Conservation (phyloP, 108 stramenopile species). For the Cyclotella cryptica region DNA sequence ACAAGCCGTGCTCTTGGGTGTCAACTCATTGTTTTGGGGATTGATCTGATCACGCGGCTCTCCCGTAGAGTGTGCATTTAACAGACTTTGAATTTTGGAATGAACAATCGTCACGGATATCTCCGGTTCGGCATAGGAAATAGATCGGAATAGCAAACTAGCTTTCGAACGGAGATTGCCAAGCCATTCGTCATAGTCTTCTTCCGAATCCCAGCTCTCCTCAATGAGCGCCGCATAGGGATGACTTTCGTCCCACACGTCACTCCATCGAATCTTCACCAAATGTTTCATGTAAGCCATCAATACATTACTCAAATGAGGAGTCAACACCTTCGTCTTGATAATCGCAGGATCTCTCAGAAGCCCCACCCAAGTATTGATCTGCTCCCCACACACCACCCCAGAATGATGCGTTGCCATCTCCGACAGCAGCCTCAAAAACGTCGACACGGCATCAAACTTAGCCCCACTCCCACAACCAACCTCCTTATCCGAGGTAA, state of each 20-base stretch:
- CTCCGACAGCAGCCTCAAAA: slow-evolving; percentile 71
- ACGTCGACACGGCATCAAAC: slow-evolving; percentile 55
- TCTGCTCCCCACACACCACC: slow-evolving; percentile 74
- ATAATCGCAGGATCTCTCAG: slow-evolving; percentile 83
- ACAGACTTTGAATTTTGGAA: slow-evolving; percentile 53
- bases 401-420: slow-evolving; percentile 85
- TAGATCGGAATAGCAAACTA: slow-evolving; percentile 73
- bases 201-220: slow-evolving; percentile 85
- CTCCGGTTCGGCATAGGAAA: slow-evolving; percentile 71
- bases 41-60: slow-evolving; percentile 73
- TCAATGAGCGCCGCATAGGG: slow-evolving; percentile 66
- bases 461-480: slow-evolving; percentile 44
- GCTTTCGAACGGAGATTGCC: slow-evolving; percentile 78
- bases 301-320: slow-evolving; percentile 65
- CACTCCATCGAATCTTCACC: slow-evolving; percentile 81
- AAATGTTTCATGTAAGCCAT: slow-evolving; percentile 71
- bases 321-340: slow-evolving; percentile 61
- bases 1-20: slow-evolving; percentile 70
- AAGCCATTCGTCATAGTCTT: slow-evolving; percentile 81
- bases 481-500: slow-evolving; percentile 76
- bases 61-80: slow-evolving; percentile 71
- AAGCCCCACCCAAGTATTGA: slow-evolving; percentile 76
- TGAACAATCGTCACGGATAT: slow-evolving; percentile 61
- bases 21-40: slow-evolving; percentile 70
- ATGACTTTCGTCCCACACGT: slow-evolving; percentile 80